Conservation (phyloP, 139 green algal genomes). For the Micractinium conductrix region DNA sequence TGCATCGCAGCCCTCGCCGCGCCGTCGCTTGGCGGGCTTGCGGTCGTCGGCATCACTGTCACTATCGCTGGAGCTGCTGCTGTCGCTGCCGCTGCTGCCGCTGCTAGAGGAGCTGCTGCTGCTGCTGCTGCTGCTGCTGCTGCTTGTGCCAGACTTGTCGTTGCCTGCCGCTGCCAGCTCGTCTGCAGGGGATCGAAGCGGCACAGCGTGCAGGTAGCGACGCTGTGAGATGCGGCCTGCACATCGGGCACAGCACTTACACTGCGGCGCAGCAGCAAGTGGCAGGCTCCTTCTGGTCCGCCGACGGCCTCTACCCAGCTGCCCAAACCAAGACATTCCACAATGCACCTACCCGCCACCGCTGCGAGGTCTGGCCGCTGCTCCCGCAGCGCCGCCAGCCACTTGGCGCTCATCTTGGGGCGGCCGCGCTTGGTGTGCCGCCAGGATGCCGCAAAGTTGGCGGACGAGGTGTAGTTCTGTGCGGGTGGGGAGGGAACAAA, state of each 20-base stretch:
- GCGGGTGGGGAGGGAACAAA: neutral
- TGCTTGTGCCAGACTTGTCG: slow-evolving; percentile 28
- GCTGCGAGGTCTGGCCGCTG: slow-evolving; percentile 70
- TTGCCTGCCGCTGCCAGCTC: slow-evolving; percentile 12
- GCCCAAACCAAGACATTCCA: neutral
- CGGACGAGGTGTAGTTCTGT: slow-evolving; percentile 66
- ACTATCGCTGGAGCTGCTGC: slow-evolving; percentile 24
- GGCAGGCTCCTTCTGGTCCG: neutral
- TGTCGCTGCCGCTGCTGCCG: slow-evolving; percentile 30
- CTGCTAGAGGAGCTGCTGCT: slow-evolving; percentile 41
- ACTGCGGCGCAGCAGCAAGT: neutral
- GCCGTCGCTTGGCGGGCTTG: slow-evolving; percentile 23
- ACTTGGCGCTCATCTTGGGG: slow-evolving; percentile 80
- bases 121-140: slow-evolving; percentile 36
- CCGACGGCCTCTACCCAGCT: neutral
- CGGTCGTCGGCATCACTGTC: neutral
- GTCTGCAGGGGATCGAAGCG: neutral
- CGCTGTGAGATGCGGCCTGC: too few relatives aligned
- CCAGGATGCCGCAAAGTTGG: slow-evolving; percentile 81
- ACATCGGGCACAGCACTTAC: neutral
- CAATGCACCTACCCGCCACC: slow-evolving; percentile 40
- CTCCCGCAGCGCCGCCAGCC: slow-evolving; percentile 62
- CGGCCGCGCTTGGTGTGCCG: slow-evolving; percentile 65
- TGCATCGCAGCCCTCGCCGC: neutral
- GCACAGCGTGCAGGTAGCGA: neutral